Conservation (phyloP, 106 monocot genomes). For the Agapanthus africanus region DNA sequence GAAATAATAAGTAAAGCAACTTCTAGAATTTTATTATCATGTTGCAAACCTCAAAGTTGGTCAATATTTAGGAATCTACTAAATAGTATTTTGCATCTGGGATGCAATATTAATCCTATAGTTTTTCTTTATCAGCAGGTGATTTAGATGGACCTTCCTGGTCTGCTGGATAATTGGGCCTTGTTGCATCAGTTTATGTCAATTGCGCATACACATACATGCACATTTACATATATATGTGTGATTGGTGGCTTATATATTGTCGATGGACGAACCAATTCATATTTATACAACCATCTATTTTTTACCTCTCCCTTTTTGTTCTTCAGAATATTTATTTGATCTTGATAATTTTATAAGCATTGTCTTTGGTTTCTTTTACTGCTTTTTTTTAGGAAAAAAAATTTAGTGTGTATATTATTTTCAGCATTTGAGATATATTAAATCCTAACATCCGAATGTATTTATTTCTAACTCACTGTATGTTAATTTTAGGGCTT, state of each 20-base stretch:
- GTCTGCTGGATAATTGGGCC: background rate
- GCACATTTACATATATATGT: no score
- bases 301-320: no score
- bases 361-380: background rate
- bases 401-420: background rate
- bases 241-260: background rate
- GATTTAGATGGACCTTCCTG: background rate
- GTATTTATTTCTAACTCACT: conserved; percentile 3
- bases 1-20: background rate
- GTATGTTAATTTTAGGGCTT: conserved; percentile 24
- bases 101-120: background rate
- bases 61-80: background rate
- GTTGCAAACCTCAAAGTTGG: background rate
- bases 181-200: background rate
- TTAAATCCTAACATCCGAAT: background rate
- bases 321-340: no score
- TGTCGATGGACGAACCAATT: background rate
- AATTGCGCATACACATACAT: no score
- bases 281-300: background rate
- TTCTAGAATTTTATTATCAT: background rate
- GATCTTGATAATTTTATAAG: background rate
- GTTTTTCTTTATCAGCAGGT: background rate
- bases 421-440: background rate
- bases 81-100: background rate
- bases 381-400: background rate